Base-by-base conservation (phyloP, 441 rosid genomes). In the California macrophylla region DNA sequence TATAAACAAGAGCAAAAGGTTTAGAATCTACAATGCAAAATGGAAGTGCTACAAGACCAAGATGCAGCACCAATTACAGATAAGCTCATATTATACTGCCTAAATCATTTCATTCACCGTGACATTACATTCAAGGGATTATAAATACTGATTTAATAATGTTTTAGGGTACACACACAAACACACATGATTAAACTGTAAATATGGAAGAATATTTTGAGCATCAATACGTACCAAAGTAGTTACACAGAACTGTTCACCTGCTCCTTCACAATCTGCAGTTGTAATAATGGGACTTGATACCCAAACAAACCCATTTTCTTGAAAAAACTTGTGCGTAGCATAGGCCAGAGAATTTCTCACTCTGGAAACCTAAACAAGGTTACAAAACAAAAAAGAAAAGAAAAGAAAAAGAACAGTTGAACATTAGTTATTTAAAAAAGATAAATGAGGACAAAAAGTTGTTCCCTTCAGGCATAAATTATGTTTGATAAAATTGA, bases 251-350 rank as follows among this genome's bases (percentile, higher is more conserved):
- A 94, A 94, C 80, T 94, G 98, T 82, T 91, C 97, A 54, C 98
- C 98, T 0, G 96, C 98, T 67, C 98, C 98, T 85, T 94, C 97
- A 82, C 97, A 91, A 75, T 94, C 98, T 0, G 98, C 87, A 32
- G 96, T 87, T 45, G 97, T 90, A 71, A 94, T 91, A 66, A 94
- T 94, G 75, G 98, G 98, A 80, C 97, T 94, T 56, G 96, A 88
- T 64, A 91, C 90, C 98, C 96, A 94, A 42, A 94, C 87, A 82
- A 94, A 91, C 58, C 96, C 96, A 77, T 85, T 87, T 75, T 88
- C 98, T 82, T 91, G 96, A 72, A 94, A 94, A 73, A 89, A 94
- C 64, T 89, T 88, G 80, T 90, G 98, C 0, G 98, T 89, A 68
- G 98, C 96, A 86, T 72, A 91, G 29, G 98, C 91, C 87, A 94